These are phyloP conservation scores for Trichoderma semiorbis DNA, from an alignment of 2,329 filamentous ascomycete genomes.

Conservation along the genomic window DNA sequence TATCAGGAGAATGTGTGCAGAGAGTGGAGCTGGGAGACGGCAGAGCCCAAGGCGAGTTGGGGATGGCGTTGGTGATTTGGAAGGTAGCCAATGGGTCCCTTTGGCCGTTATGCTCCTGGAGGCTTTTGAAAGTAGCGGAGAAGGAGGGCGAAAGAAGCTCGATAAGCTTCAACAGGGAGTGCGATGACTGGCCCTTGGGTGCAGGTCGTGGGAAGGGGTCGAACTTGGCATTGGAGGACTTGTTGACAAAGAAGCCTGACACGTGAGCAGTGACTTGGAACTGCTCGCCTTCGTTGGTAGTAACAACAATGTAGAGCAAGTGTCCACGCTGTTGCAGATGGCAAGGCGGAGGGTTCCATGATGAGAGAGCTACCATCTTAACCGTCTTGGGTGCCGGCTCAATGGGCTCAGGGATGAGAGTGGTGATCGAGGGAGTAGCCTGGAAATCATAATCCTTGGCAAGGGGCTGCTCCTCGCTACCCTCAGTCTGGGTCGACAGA, in stretches of 20 bases:
- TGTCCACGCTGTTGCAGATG: conserved; percentile 89
- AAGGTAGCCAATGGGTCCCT: conserved; percentile 89
- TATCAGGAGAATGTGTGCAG: conserved; percentile 73
- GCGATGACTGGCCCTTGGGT: conserved; percentile 74
- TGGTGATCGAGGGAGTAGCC: conserved; percentile 62
- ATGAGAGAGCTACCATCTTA: conserved; percentile 81
- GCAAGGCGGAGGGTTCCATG: conserved; percentile 95
- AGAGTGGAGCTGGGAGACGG: conserved; percentile 62
- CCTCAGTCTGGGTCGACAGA: conserved; percentile 38
- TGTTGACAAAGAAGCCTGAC: conserved; percentile 95
- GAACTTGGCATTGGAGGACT: conserved; percentile 91
- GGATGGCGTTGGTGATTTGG: conserved; percentile 92
- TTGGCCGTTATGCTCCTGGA: conserved; percentile 80
- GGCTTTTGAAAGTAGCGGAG: conserved; percentile 65
- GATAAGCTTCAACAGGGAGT: conserved; percentile 82
- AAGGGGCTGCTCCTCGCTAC: conserved; percentile 32
- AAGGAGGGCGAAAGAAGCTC: conserved; percentile 81
- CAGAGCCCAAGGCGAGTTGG: conserved; percentile 88
- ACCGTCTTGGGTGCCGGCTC: conserved; percentile 80
- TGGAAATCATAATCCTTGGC: conserved; percentile 76
- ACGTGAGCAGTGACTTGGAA: conserved; percentile 91
- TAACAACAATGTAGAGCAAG: conserved; percentile 82
- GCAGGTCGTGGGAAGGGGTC: conserved; percentile 78
- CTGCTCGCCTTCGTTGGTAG: conserved; percentile 92
- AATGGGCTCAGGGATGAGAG: conserved; percentile 65